These are phyloP conservation scores for Tetrapisispora phaffii DNA, from an alignment of 805 yeast species.

Conservation along the genomic window DNA sequence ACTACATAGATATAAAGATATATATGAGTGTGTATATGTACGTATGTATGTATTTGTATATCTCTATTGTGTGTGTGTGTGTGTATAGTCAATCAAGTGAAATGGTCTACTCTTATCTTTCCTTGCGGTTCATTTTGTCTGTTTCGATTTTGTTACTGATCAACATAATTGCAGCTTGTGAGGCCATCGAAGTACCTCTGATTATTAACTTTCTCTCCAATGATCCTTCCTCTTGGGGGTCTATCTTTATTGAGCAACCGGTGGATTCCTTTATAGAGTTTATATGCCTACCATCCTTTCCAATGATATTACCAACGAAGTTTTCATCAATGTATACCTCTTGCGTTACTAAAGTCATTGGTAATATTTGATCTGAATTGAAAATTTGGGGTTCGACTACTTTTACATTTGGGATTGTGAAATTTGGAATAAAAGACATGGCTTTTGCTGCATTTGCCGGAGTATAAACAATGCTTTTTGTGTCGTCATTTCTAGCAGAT, in stretches of 20 bases:
- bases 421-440: slow-evolving; percentile 19
- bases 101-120: slow-evolving; percentile 3
- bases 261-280: slow-evolving; percentile 66
- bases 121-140: slow-evolving; percentile 42
- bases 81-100: too few relatives aligned
- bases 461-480: slow-evolving; percentile 10
- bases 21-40: too few relatives aligned
- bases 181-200: slow-evolving; percentile 56
- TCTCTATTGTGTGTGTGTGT: too few relatives aligned
- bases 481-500: neutral
- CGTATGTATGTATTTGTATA: too few relatives aligned
- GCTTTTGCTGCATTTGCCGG: slow-evolving; percentile 23
- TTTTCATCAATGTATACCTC: slow-evolving; percentile 68
- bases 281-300: slow-evolving; percentile 76
- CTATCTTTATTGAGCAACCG: slow-evolving; percentile 67
- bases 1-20: too few relatives aligned
- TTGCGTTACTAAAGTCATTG: slow-evolving; percentile 39
- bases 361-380: slow-evolving; percentile 11
- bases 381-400: neutral
- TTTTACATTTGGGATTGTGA: slow-evolving; percentile 18
- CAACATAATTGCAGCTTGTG: slow-evolving; percentile 62
- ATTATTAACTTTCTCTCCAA: slow-evolving; percentile 56
- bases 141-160: slow-evolving; percentile 63
- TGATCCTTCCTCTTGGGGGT: slow-evolving; percentile 43
- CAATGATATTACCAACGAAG: slow-evolving; percentile 76